Evolutionary conservation across 2,329 filamentous ascomycete genomes (phyloP).

Genomic region (Aureobasidium uvarum): DNA sequence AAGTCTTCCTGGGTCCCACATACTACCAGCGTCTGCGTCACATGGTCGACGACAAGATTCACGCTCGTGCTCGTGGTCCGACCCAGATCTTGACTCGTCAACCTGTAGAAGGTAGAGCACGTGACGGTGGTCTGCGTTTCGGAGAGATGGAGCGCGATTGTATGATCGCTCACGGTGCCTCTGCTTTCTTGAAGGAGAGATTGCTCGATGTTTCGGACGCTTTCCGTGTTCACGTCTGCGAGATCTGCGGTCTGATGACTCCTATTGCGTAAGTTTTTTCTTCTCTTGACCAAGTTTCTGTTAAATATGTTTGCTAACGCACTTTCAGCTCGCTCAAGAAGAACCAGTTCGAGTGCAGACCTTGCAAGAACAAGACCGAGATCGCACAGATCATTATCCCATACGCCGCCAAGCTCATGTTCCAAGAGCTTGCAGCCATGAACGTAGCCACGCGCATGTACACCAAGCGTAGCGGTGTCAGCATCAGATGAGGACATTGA

Average conservation of each 20-base stretch:
- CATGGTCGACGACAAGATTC: constrained; percentile 99
- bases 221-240: constrained; percentile 96
- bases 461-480: constrained; percentile 49
- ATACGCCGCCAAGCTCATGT: constrained; percentile 95
- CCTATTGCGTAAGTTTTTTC: constrained; percentile 82
- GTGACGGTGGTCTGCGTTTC: constrained; percentile 97
- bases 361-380: constrained; percentile 98
- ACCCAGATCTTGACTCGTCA: constrained; percentile 97
- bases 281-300: constrained; percentile 28
- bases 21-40: constrained; percentile 98
- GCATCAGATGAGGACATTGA: constrained; percentile 24
- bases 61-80: constrained; percentile 94
- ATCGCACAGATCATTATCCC: constrained; percentile 98
- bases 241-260: constrained; percentile 98
- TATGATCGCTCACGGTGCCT: constrained; percentile 99
- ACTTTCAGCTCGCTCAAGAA: constrained; percentile 63
- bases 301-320: constrained; percentile 31
- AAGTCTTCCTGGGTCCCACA: constrained; percentile 95
- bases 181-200: constrained; percentile 94
- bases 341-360: constrained; percentile 92
- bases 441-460: constrained; percentile 98
- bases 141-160: constrained; percentile 99
- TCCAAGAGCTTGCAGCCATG: constrained; percentile 98
- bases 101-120: constrained; percentile 95
- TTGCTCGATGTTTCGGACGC: constrained; percentile 97